phyloP scores from a whole-genome alignment of 352 stramenopile species.

The Pythium insidiosum region DNA sequence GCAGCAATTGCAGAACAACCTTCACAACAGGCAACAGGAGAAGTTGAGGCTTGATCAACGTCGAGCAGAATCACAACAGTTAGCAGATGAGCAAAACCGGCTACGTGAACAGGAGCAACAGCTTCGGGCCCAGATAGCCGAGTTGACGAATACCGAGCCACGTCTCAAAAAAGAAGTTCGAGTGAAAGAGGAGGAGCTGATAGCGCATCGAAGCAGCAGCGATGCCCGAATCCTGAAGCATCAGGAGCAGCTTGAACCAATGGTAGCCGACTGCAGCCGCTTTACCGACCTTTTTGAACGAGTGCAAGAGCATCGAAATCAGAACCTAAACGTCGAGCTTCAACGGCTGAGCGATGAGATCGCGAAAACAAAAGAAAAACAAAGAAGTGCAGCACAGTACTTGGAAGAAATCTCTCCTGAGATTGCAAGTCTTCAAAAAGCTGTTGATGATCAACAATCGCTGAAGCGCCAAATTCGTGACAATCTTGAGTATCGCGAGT shows the following conservation, averaged over 20 bases:
- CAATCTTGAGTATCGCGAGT: constrained; percentile 61
- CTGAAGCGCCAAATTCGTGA: constrained; percentile 68
- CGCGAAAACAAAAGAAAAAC: constrained; percentile 29
- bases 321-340: constrained; percentile 38
- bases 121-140: constrained; percentile 33
- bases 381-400: constrained; percentile 23
- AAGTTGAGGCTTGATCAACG: constrained; percentile 37
- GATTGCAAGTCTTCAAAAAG: constrained; percentile 27
- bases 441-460: constrained; percentile 39
- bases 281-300: constrained; percentile 36
- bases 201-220: constrained; percentile 17
- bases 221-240: neutral
- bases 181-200: constrained; percentile 31
- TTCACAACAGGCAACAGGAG: constrained; percentile 38
- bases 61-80: constrained; percentile 34
- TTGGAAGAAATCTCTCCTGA: constrained; percentile 42
- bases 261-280: constrained; percentile 29
- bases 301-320: constrained; percentile 22
- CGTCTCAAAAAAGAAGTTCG: constrained; percentile 32
- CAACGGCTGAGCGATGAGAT: constrained; percentile 31
- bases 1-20: constrained; percentile 22
- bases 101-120: constrained; percentile 48
- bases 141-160: constrained; percentile 29
- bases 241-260: constrained; percentile 14
- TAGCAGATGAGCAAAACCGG: constrained; percentile 36